A percentile compares a stretch with the other conserved stretches of the same genome.
Evolutionary conservation across 164 flowering plant genomes (phyloP).

Genomic region (Sedum album): DNA sequence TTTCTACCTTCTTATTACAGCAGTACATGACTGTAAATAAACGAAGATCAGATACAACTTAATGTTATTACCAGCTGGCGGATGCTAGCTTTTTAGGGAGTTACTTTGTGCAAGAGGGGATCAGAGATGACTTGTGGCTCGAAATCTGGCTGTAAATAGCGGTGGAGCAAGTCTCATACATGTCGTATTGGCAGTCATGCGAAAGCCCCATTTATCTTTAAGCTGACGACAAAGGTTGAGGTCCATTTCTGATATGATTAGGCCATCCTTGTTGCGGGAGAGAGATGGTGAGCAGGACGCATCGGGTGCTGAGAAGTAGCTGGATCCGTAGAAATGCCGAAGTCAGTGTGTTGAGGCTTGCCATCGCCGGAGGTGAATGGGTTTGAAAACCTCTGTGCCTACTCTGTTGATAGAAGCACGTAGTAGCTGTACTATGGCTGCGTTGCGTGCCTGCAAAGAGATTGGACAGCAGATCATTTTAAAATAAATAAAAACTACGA

Average conservation of each 20-base stretch:
- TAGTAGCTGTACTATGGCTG: slow-evolving; percentile 91
- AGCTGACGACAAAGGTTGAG: no score
- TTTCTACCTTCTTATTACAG: neutral
- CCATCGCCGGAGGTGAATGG: slow-evolving; percentile 97
- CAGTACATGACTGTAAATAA: neutral
- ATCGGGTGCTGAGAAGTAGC: no score
- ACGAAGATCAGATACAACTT: slow-evolving; percentile 64
- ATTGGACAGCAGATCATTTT: neutral
- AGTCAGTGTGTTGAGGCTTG: slow-evolving; percentile 82
- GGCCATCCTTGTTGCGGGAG: no score
- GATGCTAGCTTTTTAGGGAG: slow-evolving; percentile 63
- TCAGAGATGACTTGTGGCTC: no score
- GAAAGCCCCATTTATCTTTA: no score
- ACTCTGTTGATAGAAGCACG: slow-evolving; percentile 95
- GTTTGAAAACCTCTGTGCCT: slow-evolving; percentile 82
- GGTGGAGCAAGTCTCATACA: slow-evolving; percentile 54
- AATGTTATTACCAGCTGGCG: slow-evolving; percentile 82
- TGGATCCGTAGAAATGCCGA: slow-evolving; percentile 98
- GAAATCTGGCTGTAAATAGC: no score
- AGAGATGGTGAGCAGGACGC: slow-evolving; percentile 92
- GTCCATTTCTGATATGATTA: no score
- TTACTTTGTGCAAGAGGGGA: no score
- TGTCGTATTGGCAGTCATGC: slow-evolving; percentile 86
- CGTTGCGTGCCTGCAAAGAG: slow-evolving; percentile 79
- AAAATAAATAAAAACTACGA: neutral